Percentiles rank a stretch among this genome's conserved stretches.
Conservation (phyloP, 805 yeast species). For the Candida oleophila region DNA sequence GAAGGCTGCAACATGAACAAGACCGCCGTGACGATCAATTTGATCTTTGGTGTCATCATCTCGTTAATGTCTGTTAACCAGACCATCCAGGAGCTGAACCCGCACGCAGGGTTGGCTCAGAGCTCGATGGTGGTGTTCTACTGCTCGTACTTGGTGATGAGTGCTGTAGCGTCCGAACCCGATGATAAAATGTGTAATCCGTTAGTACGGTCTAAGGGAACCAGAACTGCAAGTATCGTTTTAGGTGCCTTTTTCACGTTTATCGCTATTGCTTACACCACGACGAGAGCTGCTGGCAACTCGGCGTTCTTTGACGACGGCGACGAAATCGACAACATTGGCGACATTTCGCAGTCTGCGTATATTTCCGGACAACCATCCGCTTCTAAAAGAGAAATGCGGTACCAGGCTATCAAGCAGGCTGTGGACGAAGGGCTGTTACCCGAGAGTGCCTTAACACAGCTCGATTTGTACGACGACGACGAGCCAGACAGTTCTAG, state of each 20-base stretch:
- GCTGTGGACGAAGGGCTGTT: constrained; percentile 96
- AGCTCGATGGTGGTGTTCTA: constrained; percentile 93
- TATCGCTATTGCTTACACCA: constrained; percentile 93
- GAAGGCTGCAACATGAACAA: constrained; percentile 85
- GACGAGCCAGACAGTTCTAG: constrained; percentile 11
- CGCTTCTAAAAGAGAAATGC: constrained; percentile 59
- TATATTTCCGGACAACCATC: constrained; percentile 46
- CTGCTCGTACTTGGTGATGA: constrained; percentile 85
- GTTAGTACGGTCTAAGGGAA: constrained; percentile 80
- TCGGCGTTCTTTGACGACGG: constrained; percentile 41
- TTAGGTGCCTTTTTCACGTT: constrained; percentile 93
- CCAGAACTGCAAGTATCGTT: constrained; percentile 83
- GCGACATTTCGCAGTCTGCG: constrained; percentile 8
- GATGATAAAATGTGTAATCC: constrained; percentile 94
- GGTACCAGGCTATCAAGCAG: constrained; percentile 83
- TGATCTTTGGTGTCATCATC: constrained; percentile 61
- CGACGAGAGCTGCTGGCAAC: constrained; percentile 90
- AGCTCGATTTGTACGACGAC: constrained; percentile 58
- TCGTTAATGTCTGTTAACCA: constrained; percentile 77
- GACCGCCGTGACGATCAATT: constrained; percentile 77
- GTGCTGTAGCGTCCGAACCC: constrained; percentile 95
- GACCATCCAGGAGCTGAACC: constrained; percentile 84
- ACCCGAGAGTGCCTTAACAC: constrained; percentile 87
- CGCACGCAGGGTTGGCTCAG: constrained; percentile 95
- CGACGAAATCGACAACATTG: constrained; percentile 42